Evolutionary conservation across 2,329 filamentous ascomycete species (phyloP), one percentile per base, ranked within the genome.

Genomic region (Stromatinia cepivora): DNA sequence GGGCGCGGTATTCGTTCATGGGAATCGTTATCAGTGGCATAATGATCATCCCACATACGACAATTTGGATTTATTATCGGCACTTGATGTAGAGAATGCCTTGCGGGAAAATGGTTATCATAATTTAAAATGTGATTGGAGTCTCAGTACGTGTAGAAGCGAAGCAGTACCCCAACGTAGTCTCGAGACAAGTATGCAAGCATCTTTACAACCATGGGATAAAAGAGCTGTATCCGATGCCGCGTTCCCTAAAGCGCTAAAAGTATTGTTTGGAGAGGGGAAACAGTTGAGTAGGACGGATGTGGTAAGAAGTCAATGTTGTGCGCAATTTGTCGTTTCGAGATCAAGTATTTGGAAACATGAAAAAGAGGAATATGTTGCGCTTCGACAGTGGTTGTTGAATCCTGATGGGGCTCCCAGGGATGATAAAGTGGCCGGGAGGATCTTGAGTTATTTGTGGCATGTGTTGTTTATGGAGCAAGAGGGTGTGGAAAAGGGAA

Each of bases 301-400:
- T 80, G 75, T 82, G 69, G 48, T 84, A 71, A 74, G 82, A 68
- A 78, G 81, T 56, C 81, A 85, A 76, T 87, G 85, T 74, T 87
- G 85, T 77, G 85, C 85, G 15, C 86, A 86, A 71, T 87, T 87
- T 74, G 84, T 82, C 17, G 84, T 86, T 31, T 79, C 82, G 4
- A 77, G 82, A 7, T 79, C 83, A 17, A 79, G 80, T 25, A 81
- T 87, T 25, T 82, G 80, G 76, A 81, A 82, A 70, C 83, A 86
- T 75, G 80, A 80, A 0, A 78, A 80, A 0, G 82, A 82, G 15
- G 83, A 86, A 72, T 86, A 86, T 73, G 73, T 84, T 20, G 84
- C 84, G 34, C 77, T 87, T 66, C 79, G 85, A 50, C 82, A 85
- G 71, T 87, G 85, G 85, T 76, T 87, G 46, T 76, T 84, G 10